Evolutionary conservation across 768 basidiomycete genomes (phyloP).

Genomic region (Coprinopsis sp.): DNA sequence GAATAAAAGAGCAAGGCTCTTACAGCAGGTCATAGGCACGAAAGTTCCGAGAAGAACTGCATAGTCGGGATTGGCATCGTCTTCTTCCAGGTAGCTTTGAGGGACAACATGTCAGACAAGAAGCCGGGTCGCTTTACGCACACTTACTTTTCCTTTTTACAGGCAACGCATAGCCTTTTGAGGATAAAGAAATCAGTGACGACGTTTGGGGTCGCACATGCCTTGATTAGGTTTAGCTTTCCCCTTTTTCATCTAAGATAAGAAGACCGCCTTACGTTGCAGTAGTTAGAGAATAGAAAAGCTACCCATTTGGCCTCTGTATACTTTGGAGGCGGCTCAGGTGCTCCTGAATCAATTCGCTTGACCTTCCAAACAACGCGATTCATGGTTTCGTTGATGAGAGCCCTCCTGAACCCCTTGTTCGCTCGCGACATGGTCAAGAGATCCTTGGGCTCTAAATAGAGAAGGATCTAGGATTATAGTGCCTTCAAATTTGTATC

Average conservation of each 20-base stretch:
- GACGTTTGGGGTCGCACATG: not conserved
- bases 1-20: too few relatives aligned
- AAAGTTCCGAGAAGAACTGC: too few relatives aligned
- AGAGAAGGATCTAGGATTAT: not conserved
- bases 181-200: not conserved
- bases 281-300: not conserved
- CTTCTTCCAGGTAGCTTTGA: too few relatives aligned
- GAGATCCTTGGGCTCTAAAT: not conserved
- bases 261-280: too few relatives aligned
- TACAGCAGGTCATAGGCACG: too few relatives aligned
- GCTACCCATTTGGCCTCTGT: slow-evolving; percentile 1
- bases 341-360: not conserved
- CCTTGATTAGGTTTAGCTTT: too few relatives aligned
- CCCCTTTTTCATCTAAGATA: too few relatives aligned
- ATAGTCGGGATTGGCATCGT: too few relatives aligned
- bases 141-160: not conserved
- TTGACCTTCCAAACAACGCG: not conserved
- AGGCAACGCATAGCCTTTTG: not conserved
- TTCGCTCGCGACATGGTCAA: not conserved
- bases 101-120: not conserved
- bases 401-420: not conserved
- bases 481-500: not conserved
- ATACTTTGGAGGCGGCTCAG: not conserved
- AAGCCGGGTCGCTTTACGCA: too few relatives aligned
- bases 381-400: not conserved